phyloP scores from a whole-genome alignment of 2,329 filamentous ascomycete genomes.

The Bipolaris cookei region DNA sequence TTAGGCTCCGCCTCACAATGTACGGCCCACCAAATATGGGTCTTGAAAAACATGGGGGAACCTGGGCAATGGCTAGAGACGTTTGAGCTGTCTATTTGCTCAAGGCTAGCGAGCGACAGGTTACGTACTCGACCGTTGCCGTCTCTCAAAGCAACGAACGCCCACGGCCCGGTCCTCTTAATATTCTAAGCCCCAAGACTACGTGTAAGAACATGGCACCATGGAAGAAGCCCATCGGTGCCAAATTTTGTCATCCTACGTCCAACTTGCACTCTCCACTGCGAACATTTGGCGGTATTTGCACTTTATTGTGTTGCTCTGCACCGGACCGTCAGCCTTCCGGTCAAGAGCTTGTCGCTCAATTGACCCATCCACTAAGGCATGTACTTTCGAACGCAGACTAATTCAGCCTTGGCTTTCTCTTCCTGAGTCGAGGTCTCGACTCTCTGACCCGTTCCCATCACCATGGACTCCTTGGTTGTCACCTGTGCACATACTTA shows the following conservation, averaged over 20 bases:
- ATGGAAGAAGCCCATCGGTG: slow-evolving; percentile 1
- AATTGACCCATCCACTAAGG: background rate
- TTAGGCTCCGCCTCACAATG: slow-evolving; percentile 24
- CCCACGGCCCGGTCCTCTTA: slow-evolving; percentile 2
- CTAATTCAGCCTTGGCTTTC: background rate
- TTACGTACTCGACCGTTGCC: background rate
- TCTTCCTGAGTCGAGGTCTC: slow-evolving; percentile 5
- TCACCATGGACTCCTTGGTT: background rate
- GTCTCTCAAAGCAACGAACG: background rate
- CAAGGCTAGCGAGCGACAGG: background rate
- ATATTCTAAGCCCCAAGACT: slow-evolving; percentile 21
- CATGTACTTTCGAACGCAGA: background rate
- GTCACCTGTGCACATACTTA: background rate
- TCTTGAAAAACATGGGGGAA: slow-evolving; percentile 10
- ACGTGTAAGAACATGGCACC: slow-evolving; percentile 14
- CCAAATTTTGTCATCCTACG: slow-evolving; percentile 15
- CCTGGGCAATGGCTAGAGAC: background rate
- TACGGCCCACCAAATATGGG: background rate
- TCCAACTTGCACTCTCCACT: background rate
- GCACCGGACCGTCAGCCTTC: slow-evolving; percentile 27
- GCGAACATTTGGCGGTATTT: slow-evolving; percentile 5
- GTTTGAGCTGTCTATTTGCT: background rate
- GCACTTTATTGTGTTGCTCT: slow-evolving; percentile 18
- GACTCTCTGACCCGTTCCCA: background rate
- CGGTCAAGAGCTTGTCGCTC: slow-evolving; percentile 16